Conservation (phyloP, 768 basidiomycete species). For the Pleurotus djamor region DNA sequence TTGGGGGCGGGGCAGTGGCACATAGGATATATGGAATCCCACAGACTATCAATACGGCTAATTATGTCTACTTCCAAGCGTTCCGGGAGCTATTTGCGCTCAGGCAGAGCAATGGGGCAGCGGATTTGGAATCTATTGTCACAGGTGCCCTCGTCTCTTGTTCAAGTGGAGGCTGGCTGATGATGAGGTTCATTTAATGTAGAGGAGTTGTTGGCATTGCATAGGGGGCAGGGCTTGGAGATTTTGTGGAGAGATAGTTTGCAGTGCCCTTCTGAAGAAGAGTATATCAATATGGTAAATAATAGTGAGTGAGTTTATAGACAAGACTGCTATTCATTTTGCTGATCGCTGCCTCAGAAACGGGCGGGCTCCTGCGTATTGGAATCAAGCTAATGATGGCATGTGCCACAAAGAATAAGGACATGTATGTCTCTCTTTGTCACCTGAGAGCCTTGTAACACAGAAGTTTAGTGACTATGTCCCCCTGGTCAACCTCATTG, state of each 20-base stretch:
- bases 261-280: constrained; percentile 89
- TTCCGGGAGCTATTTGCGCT: constrained; percentile 80
- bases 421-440: constrained; percentile 42
- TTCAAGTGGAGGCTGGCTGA: too few relatives aligned
- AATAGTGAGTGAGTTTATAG: constrained; percentile 79
- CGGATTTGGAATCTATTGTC: constrained; percentile 66
- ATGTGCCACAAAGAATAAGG: constrained; percentile 58
- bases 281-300: constrained; percentile 95
- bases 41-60: constrained; percentile 96
- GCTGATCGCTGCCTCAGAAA: too few relatives aligned
- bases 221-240: constrained; percentile 94
- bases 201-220: constrained; percentile 79
- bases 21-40: constrained; percentile 97
- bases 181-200: too few relatives aligned
- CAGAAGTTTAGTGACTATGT: constrained; percentile 71
- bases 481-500: constrained; percentile 90
- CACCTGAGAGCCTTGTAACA: neutral
- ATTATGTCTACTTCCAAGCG: constrained; percentile 95
- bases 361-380: constrained; percentile 89
- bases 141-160: too few relatives aligned
- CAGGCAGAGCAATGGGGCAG: constrained; percentile 23
- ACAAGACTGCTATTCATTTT: too few relatives aligned
- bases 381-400: constrained; percentile 98
- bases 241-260: constrained; percentile 93
- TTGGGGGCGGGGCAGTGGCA: constrained; percentile 47